phyloP scores from a whole-genome alignment of 2,329 filamentous ascomycete species.

The Colletotrichum plurivorum region DNA sequence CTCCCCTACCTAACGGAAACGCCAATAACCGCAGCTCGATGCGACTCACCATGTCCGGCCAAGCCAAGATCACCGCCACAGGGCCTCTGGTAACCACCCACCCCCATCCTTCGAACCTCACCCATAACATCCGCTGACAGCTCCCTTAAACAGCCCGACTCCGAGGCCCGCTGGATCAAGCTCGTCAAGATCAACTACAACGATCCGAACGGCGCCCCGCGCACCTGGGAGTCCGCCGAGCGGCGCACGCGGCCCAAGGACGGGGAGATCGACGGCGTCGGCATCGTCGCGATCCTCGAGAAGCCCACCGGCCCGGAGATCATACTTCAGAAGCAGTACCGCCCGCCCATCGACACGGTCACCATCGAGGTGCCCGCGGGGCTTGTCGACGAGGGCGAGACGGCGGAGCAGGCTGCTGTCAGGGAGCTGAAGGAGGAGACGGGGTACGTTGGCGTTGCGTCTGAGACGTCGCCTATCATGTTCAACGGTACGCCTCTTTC shows the following conservation, averaged over 20 bases:
- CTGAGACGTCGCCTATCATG: conserved; percentile 75
- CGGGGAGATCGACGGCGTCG: conserved; percentile 78
- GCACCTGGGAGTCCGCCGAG: conserved; percentile 81
- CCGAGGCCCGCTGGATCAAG: conserved; percentile 72
- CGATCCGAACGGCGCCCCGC: conserved; percentile 70
- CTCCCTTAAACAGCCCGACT: conserved; percentile 55
- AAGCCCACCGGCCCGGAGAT: conserved; percentile 68
- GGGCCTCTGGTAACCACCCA: conserved; percentile 60
- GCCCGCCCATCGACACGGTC: conserved; percentile 72
- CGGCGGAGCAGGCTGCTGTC: conserved; percentile 71
- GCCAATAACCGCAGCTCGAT: neutral
- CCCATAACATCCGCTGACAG: neutral
- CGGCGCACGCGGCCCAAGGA: conserved; percentile 75
- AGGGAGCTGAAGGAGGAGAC: conserved; percentile 78
- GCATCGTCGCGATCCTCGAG: conserved; percentile 78
- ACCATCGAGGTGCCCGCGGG: conserved; percentile 77
- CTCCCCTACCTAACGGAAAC: neutral
- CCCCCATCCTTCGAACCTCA: neutral
- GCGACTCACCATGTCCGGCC: conserved; percentile 6
- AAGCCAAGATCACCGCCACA: conserved; percentile 56
- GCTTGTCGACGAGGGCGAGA: conserved; percentile 74
- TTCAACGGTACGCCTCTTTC: conserved; percentile 64
- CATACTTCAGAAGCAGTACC: conserved; percentile 77
- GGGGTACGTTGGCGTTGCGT: conserved; percentile 71
- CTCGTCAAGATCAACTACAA: conserved; percentile 75